Base-by-base conservation (phyloP, 768 basidiomycete genomes). In the Lanmaoa rubissima region DNA sequence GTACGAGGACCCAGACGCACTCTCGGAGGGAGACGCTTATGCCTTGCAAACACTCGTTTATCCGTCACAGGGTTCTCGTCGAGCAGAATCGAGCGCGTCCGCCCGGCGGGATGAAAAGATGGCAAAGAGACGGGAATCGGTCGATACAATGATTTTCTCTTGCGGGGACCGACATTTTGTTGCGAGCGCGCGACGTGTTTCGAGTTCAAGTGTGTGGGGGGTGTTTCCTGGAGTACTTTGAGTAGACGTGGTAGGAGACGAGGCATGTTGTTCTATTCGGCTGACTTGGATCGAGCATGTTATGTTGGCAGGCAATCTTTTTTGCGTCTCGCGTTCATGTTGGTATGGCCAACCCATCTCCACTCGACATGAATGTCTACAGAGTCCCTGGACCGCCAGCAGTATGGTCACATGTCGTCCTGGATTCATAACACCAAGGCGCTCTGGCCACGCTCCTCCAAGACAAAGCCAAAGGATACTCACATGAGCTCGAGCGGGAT, bases 241-340 rank as follows among this genome's bases (percentile, higher is more conserved):
- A 83, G 69, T 16, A 90, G 82, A 65, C 88, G 86, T 42, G 86
- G 86, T 55, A 89, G 71, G 66, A 91, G 75, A 61, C 87, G 87
- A 66, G 86, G 82, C 88, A 90, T 90, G 55, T 19, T 90, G 55
- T 19, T n/a, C 21, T 21, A 13, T 2, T 41, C 4, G 11, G 47
- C 34, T 39, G 24, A 36, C 31, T 44, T n/a, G 26, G 12, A 24
- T 31, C 26, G 12, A 31, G 0, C 41, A 2, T 19, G n/a, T 34
- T 12, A 19, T 28, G 28, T 28, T 28, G 28, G 39, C 31, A 13
- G 11, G n/a, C 24, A 11, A 39, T n/a, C 17, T 6, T 21, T 41
- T 21, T 13, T n/a, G 40, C 40, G 19, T 13, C 40, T 19, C 19
- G 10, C n/a, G 16, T 19, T 28, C 28, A 28, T 28, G 21, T 24